A percentile compares a stretch with the other conserved stretches of the same genome.
Evolutionary conservation across 768 basidiomycete species (phyloP).

Genomic region (Rubroboletus pulcherrimus): DNA sequence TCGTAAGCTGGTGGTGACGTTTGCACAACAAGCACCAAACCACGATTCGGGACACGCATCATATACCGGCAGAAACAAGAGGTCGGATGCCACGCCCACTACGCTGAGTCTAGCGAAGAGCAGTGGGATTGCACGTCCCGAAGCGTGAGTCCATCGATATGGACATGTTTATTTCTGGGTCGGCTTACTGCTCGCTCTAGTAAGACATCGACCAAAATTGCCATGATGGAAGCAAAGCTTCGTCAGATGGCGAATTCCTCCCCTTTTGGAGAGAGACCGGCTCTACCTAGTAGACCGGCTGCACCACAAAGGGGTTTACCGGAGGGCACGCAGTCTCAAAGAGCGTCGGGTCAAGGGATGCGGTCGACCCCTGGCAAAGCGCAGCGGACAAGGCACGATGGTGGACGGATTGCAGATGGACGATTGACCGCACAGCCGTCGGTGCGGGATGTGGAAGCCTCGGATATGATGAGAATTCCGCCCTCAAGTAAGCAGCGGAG

Average conservation of each 20-base stretch:
- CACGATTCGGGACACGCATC: constrained; percentile 29
- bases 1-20: constrained; percentile 85
- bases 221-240: constrained; percentile 93
- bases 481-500: constrained; percentile 23
- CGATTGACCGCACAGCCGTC: neutral
- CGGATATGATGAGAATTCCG: constrained; percentile 13
- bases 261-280: constrained; percentile 18
- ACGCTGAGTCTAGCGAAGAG: constrained; percentile 86
- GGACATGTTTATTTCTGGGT: constrained; percentile 1
- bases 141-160: constrained; percentile 37
- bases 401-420: neutral
- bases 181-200: constrained; percentile 11
- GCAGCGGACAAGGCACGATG: constrained; percentile 1
- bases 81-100: constrained; percentile 70
- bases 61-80: constrained; percentile 35
- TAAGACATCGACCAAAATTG: constrained; percentile 87
- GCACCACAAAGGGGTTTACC: neutral
- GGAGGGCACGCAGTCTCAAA: neutral
- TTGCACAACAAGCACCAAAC: constrained; percentile 78
- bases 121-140: constrained; percentile 44
- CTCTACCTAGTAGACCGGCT: constrained; percentile 22
- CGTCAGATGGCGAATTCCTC: constrained; percentile 59
- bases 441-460: constrained; percentile 7
- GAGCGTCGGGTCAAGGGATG: neutral
- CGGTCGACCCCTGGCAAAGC: neutral